Percentiles rank a stretch among this genome's conserved stretches.
phyloP scores from a whole-genome alignment of 495 filamentous ascomycete genomes.

The Aspergillus bertholletiae region DNA sequence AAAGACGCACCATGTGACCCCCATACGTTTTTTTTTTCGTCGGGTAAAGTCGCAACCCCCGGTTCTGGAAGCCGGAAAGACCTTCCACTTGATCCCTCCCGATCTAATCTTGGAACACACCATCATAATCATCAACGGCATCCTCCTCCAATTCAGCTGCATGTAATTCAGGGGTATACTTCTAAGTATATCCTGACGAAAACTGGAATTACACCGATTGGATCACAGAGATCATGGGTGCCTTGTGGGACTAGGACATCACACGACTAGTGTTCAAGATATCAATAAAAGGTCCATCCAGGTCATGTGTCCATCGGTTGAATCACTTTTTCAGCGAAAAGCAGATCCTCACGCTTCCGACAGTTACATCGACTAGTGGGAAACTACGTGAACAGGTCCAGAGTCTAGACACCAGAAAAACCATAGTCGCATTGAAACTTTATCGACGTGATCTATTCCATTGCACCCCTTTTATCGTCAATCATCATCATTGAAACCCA shows the following conservation, averaged over 20 bases:
- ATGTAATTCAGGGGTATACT: background rate
- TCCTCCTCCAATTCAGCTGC: background rate
- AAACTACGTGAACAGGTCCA: background rate
- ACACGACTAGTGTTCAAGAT: background rate
- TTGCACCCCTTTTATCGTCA: background rate
- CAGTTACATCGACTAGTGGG: background rate
- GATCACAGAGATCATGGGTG: background rate
- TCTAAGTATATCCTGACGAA: background rate
- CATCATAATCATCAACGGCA: background rate
- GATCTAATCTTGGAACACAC: too few species aligned
- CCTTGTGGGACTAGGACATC: background rate
- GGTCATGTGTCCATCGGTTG: background rate
- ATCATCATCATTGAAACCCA: background rate
- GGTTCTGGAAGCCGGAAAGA: too few species aligned
- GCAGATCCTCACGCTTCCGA: background rate
- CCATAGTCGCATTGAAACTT: background rate
- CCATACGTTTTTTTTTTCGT: conserved; percentile 20
- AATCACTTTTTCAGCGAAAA: background rate
- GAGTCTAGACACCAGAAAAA: background rate
- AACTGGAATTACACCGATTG: background rate
- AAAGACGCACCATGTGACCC: conserved; percentile 15
- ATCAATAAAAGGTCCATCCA: background rate
- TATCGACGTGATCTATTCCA: background rate
- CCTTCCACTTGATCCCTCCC: too few species aligned
- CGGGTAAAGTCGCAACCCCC: conserved; percentile 20